phyloP scores from a whole-genome alignment of 306 rosid species.

The Oxytropis ochrocephala region DNA sequence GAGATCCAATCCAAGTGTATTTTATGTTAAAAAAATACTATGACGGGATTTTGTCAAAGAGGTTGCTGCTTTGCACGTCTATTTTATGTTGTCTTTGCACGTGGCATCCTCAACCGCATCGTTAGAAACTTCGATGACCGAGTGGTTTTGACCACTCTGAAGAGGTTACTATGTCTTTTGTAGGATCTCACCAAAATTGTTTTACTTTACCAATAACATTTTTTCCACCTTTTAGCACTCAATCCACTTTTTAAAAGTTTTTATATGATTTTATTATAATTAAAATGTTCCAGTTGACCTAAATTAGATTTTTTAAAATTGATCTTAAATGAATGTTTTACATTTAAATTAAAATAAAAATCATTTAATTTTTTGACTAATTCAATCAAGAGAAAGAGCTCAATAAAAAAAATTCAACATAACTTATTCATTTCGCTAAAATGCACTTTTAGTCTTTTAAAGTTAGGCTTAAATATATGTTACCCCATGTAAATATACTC shows the following conservation, averaged over 20 bases:
- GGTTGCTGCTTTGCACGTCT: background rate
- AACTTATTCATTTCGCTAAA: no score
- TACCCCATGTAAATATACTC: no score
- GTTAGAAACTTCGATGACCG: background rate
- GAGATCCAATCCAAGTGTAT: no score
- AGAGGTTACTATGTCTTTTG: background rate
- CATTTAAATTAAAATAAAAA: no score
- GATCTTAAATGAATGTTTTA: background rate
- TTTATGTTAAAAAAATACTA: no score
- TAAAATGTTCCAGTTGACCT: background rate
- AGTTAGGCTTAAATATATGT: no score
- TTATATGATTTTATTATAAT: background rate
- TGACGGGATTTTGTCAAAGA: no score
- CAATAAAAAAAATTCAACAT: no score
- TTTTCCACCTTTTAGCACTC: background rate
- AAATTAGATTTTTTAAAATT: background rate
- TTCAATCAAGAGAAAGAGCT: no score
- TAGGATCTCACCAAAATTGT: background rate
- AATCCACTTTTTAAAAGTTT: background rate
- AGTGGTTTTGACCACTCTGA: constrained; percentile 31
- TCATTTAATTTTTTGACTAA: no score
- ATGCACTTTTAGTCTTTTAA: no score
- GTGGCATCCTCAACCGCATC: constrained; percentile 16
- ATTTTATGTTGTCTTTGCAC: constrained; percentile 22
- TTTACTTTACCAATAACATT: background rate